Conservation (phyloP, 108 stramenopile species). For the Nannochloropsis granulata region DNA sequence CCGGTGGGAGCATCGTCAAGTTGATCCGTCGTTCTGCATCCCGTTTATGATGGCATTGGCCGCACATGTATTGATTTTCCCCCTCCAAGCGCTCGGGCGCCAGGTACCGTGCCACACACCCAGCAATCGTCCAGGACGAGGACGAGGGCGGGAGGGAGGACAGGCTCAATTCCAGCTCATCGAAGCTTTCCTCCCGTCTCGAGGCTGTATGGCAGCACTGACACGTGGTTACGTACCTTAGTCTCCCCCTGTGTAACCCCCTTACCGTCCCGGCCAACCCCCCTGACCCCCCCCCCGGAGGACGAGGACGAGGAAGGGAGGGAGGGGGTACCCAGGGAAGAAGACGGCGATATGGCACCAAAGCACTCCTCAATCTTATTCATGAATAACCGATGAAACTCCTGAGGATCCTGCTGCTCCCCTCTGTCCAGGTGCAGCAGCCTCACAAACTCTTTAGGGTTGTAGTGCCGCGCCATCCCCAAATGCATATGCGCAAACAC, state of each 20-base stretch:
- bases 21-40: slow-evolving; percentile 11
- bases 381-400: slow-evolving; percentile 23
- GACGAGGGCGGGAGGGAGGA: background rate
- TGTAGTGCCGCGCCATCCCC: slow-evolving; percentile 1
- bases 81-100: slow-evolving; percentile 8
- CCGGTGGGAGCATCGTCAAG: slow-evolving; percentile 6
- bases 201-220: background rate
- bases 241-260: slow-evolving; percentile 8
- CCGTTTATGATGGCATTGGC: slow-evolving; percentile 1
- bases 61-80: slow-evolving; percentile 26
- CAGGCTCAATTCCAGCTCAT: slow-evolving; percentile 20
- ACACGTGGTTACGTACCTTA: slow-evolving; percentile 21
- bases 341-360: background rate
- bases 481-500: slow-evolving; percentile 23
- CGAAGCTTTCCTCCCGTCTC: slow-evolving; percentile 1
- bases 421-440: slow-evolving; percentile 12
- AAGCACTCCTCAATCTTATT: slow-evolving; percentile 25
- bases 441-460: slow-evolving; percentile 7
- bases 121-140: background rate
- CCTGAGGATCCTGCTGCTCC: slow-evolving; percentile 30
- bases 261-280: background rate
- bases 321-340: background rate
- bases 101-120: slow-evolving; percentile 5
- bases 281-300: background rate
- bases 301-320: background rate